phyloP scores from a whole-genome alignment of 2,329 filamentous ascomycete genomes.

The Colletotrichum eremochloae region DNA sequence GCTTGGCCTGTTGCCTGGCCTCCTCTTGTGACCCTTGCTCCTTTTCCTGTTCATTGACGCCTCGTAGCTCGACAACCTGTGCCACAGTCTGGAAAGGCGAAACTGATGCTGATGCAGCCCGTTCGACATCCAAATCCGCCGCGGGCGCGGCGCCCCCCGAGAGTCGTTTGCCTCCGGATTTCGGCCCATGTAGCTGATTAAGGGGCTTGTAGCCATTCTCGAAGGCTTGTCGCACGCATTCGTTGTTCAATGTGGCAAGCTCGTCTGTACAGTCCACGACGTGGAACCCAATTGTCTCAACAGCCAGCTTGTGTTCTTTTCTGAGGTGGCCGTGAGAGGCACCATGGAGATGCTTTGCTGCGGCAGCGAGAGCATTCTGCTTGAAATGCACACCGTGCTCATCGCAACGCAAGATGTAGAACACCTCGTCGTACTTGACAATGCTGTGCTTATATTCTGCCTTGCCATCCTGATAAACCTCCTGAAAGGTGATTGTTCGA shows the following conservation, averaged over 20 bases:
- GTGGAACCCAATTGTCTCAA: conserved; percentile 40
- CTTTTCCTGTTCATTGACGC: background rate
- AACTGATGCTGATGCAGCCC: background rate
- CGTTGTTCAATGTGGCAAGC: conserved; percentile 40
- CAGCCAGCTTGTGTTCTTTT: conserved; percentile 32
- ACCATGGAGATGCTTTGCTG: conserved; percentile 42
- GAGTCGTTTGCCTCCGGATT: conserved; percentile 36
- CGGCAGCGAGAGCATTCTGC: conserved; percentile 37
- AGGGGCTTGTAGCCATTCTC: conserved; percentile 42
- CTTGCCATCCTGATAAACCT: conserved; percentile 44
- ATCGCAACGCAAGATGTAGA: conserved; percentile 44
- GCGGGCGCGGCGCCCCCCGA: background rate
- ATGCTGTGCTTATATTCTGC: conserved; percentile 44
- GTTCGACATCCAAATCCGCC: background rate
- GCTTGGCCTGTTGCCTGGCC: background rate
- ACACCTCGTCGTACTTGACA: conserved; percentile 38
- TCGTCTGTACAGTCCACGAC: conserved; percentile 42
- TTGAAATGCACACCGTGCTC: conserved; percentile 44
- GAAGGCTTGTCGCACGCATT: conserved; percentile 35
- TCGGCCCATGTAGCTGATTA: conserved; percentile 37
- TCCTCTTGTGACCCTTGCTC: background rate
- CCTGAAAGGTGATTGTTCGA: conserved; percentile 42
- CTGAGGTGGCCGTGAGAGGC: conserved; percentile 36
- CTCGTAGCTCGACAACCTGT: background rate
- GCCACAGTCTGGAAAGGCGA: background rate